A percentile compares a stretch with the other conserved stretches of the same genome.
phyloP scores from a whole-genome alignment of 2,329 filamentous ascomycete species.

The Acephala macrosclerotiorum region DNA sequence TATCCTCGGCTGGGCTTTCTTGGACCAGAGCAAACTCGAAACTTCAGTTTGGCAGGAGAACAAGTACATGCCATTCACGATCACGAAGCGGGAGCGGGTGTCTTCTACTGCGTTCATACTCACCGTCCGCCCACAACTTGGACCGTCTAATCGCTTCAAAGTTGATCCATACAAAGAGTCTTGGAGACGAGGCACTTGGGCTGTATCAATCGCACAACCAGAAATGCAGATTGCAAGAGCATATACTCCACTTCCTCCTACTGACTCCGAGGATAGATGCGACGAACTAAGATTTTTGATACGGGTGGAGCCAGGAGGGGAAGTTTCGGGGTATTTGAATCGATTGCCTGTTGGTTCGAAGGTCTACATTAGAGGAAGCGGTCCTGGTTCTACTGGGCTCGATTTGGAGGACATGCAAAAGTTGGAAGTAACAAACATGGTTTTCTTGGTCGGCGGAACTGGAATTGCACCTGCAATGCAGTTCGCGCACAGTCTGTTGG shows the following conservation, averaged over 20 bases:
- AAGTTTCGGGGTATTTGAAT: constrained; percentile 85
- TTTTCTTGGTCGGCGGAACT: constrained; percentile 92
- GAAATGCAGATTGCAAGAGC: constrained; percentile 89
- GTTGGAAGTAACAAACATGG: constrained; percentile 61
- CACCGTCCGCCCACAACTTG: constrained; percentile 58
- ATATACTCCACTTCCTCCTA: constrained; percentile 85
- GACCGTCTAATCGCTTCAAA: neutral
- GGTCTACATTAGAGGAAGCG: too few relatives aligned
- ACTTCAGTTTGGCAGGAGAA: neutral
- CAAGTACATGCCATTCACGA: constrained; percentile 69
- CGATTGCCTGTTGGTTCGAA: constrained; percentile 65
- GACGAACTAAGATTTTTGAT: constrained; percentile 74
- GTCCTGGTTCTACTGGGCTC: too few relatives aligned
- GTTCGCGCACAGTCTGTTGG: constrained; percentile 69
- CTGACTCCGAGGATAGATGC: constrained; percentile 44
- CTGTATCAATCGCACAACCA: constrained; percentile 92
- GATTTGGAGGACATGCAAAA: too few relatives aligned
- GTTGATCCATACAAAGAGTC: constrained; percentile 50
- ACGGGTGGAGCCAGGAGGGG: constrained; percentile 78
- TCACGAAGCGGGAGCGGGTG: constrained; percentile 66
- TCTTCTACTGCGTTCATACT: constrained; percentile 75
- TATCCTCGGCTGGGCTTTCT: neutral
- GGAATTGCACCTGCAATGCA: constrained; percentile 92
- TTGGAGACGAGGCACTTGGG: constrained; percentile 77
- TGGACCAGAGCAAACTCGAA: neutral